Evolutionary conservation across 176 grass and related monocot species (phyloP), one percentile per base, ranked within the genome.

Genomic region (Paspalum notatum): DNA sequence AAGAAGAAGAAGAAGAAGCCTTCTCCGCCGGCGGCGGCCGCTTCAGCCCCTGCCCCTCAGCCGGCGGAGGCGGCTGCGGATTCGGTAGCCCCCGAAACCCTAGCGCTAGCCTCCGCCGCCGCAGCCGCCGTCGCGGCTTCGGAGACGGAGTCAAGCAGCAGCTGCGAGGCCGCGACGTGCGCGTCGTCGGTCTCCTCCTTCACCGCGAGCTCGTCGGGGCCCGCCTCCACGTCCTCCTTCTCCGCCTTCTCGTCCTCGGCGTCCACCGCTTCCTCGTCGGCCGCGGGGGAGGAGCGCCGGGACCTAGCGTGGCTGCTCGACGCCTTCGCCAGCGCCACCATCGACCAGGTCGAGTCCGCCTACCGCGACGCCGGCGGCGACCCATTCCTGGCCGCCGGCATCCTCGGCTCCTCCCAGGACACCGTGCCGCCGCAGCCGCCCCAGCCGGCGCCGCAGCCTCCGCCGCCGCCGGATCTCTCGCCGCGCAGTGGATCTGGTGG

Each of bases 341-440:
- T 94, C 18, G 90, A 85, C 75, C 85, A 93, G 90, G 90, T 98
- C 25, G 85, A 94, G 41, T 86, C 90, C 40, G 86, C 83, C 59
- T 93, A 88, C 70, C 54, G 85, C 12, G 92, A 86, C 84, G 84
- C 84, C 25, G 90, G 82, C 22, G 80, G 86, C 3, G 92, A 98
- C 54, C 37, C 90, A 5, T 98, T 80, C 17, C 84, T 88, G 71
- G 90, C 96, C 1, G 92, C 90, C 2, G 86, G 86, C 0, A 95
- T 95, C 65, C 92, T 98, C 0, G 81, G 84, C 11, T 72, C 90
- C 16, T 57, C 85, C 7, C 85, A 83, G 3, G 90, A 93, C 22
- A 27, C 57, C 8, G 77, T 57, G 40, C 74, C 51, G 1, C 64
- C 53, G 25, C 68, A 72, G 70, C 70, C 70, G 0, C 70, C 51